Base-by-base conservation (phyloP, 2,329 filamentous ascomycete genomes). In the Aspergillus ustus region DNA sequence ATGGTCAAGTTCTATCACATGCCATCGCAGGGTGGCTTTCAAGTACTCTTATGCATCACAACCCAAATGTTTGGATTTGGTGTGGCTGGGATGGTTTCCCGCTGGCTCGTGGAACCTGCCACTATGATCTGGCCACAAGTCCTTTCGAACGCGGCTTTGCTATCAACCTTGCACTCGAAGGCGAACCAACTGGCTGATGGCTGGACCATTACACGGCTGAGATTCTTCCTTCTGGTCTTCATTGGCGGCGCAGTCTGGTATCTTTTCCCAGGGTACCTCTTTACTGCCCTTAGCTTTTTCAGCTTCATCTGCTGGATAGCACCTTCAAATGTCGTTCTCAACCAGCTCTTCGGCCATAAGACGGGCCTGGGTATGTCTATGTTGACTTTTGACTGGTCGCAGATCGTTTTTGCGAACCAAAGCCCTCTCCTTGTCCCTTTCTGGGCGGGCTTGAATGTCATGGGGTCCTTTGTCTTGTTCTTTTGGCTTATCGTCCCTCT, bases 331-430 rank as follows among this genome's bases (percentile, higher is more conserved):
- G 82, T 87, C 0, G 80, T 90, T 7, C 78, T 92, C 37, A 92
- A 92, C 66, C 89, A 92, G 70, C 72, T 92, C 0, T 92, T 92
- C 68, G 90, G 90, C 1, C 89, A 88, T 19, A 80, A 80, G 43
- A 89, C 87, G 0, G 90, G 90, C 0, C 67, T 92, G 5, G 89
- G 87, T 0, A 74, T 92, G 62, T 78, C 91, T 4, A 86, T 90
- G 1, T 83, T 92, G 60, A 91, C 89, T 0, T 91, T 92, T 68
- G 90, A 92, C 77, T 91, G 89, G 89, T 88, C 88, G 4, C 88
- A 91, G 70, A 84, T 91, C 48, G 83, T 89, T 13, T 90, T 87
- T 63, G 91, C 85, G 56, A 81, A 90, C 49, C 85, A 86, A 20
- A 90, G 87, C 15, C 89, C 89, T 17, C 77, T 91, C 13, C 85